phyloP scores from a whole-genome alignment of 192 early-diverging fungal species.

The Spizellomyces punctatus region DNA sequence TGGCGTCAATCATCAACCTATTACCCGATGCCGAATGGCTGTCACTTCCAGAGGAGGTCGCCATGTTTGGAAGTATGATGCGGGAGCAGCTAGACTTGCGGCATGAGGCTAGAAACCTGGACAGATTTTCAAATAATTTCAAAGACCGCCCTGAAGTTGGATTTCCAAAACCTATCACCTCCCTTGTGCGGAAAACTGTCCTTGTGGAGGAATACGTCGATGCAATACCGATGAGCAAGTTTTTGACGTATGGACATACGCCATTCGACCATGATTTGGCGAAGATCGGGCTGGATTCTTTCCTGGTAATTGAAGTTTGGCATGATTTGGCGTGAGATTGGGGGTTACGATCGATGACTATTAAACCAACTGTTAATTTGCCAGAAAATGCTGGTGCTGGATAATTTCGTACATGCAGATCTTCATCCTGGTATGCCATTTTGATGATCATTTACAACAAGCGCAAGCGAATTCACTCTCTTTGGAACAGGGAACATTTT shows the following conservation, averaged over 20 bases:
- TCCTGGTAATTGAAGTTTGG: constrained; percentile 50
- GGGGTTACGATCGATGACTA: background rate
- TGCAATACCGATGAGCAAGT: constrained; percentile 74
- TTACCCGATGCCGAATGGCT: constrained; percentile 87
- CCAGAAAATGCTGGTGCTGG: constrained; percentile 80
- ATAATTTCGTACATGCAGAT: constrained; percentile 91
- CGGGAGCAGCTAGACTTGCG: constrained; percentile 82
- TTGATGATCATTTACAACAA: too few species aligned
- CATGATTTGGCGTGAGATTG: background rate
- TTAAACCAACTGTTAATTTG: background rate
- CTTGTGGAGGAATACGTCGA: constrained; percentile 84
- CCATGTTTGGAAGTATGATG: constrained; percentile 92
- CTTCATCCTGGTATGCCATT: constrained; percentile 66
- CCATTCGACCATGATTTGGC: constrained; percentile 78
- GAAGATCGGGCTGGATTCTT: constrained; percentile 77
- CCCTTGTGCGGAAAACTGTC: constrained; percentile 54
- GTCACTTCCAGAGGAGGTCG: constrained; percentile 85
- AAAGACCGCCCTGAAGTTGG: constrained; percentile 30
- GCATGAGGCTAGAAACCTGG: constrained; percentile 75
- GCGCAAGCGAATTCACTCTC: background rate
- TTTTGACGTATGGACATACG: constrained; percentile 63
- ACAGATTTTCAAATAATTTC: constrained; percentile 51
- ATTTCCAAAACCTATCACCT: constrained; percentile 71
- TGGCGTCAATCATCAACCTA: constrained; percentile 62
- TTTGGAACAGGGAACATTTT: constrained; percentile 71